A percentile compares a stretch with the other conserved stretches of the same genome.
These are phyloP conservation scores for Nepenthes mirabilis DNA, from an alignment of 148 eudicot species.

Conservation along the genomic window DNA sequence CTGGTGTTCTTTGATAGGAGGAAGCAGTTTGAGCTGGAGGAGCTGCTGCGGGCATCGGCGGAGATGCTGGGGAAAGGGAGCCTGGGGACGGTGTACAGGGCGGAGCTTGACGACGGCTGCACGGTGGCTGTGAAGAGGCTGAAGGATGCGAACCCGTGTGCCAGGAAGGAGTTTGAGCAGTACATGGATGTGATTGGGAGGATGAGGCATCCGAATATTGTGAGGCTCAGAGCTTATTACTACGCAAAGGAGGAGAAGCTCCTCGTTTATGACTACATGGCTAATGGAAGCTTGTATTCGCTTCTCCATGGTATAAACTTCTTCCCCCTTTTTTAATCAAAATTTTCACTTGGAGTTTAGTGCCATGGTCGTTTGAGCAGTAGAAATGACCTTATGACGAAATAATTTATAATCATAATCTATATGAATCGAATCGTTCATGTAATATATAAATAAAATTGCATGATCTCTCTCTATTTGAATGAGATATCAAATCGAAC, in stretches of 20 bases:
- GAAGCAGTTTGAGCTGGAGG: conserved; percentile 78
- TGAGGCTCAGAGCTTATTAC: conserved; percentile 70
- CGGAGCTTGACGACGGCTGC: conserved; percentile 69
- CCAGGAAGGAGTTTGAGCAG: conserved; percentile 86
- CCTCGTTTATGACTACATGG: conserved; percentile 73
- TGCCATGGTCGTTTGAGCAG: too few relatives aligned
- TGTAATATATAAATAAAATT: too few relatives aligned
- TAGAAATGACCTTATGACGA: too few relatives aligned
- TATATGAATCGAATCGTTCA: too few relatives aligned
- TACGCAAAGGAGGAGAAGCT: conserved; percentile 86
- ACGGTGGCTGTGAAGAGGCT: conserved; percentile 88
- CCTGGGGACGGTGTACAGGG: conserved; percentile 76
- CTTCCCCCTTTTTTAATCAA: neutral
- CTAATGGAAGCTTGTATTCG: conserved; percentile 85
- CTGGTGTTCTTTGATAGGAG: conserved; percentile 68
- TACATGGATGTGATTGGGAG: conserved; percentile 92
- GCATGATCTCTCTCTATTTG: too few relatives aligned
- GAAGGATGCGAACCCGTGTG: conserved; percentile 75
- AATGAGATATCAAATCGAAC: too few relatives aligned
- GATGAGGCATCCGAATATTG: conserved; percentile 63
- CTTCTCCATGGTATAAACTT: conserved; percentile 77
- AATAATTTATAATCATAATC: too few relatives aligned
- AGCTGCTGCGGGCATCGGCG: conserved; percentile 78
- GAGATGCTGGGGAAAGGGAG: conserved; percentile 97
- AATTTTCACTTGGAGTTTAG: too few relatives aligned